Evolutionary conservation across 805 yeast genomes (phyloP).

Genomic region (Metschnikowia hibisci): DNA sequence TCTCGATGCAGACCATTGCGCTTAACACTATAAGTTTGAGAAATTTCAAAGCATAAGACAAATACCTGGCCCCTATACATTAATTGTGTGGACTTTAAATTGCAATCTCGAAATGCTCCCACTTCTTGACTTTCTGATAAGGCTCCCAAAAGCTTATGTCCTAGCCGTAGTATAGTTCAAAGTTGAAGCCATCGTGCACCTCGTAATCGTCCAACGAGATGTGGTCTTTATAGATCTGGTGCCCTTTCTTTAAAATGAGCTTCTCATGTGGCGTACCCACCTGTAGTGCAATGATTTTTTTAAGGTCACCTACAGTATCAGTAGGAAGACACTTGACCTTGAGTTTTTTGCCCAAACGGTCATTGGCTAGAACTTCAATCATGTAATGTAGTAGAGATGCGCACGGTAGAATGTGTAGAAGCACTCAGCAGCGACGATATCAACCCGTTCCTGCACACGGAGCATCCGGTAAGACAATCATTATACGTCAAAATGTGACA

Average conservation of each 20-base stretch:
- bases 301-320: slow-evolving; percentile 87
- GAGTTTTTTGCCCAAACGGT: slow-evolving; percentile 80
- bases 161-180: slow-evolving; percentile 75
- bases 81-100: too few species aligned
- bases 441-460: too few species aligned
- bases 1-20: too few species aligned
- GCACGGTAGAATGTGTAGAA: too few species aligned
- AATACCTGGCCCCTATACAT: too few species aligned
- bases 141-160: not conserved
- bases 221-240: slow-evolving; percentile 81
- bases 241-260: slow-evolving; percentile 76
- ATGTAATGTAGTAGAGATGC: slow-evolving; percentile 15
- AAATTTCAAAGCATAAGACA: too few species aligned
- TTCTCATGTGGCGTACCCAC: slow-evolving; percentile 70
- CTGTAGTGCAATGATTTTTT: slow-evolving; percentile 76
- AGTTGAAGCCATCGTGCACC: slow-evolving; percentile 80
- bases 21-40: too few species aligned
- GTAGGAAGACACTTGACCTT: slow-evolving; percentile 82
- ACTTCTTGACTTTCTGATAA: not conserved
- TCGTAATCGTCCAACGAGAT: slow-evolving; percentile 93
- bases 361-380: slow-evolving; percentile 43
- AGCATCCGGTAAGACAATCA: too few species aligned
- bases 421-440: too few species aligned
- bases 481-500: too few species aligned
- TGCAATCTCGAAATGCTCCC: too few species aligned